These are phyloP conservation scores for Colletotrichum graminicola DNA, from an alignment of 2,329 filamentous ascomycete species.

Conservation along the genomic window DNA sequence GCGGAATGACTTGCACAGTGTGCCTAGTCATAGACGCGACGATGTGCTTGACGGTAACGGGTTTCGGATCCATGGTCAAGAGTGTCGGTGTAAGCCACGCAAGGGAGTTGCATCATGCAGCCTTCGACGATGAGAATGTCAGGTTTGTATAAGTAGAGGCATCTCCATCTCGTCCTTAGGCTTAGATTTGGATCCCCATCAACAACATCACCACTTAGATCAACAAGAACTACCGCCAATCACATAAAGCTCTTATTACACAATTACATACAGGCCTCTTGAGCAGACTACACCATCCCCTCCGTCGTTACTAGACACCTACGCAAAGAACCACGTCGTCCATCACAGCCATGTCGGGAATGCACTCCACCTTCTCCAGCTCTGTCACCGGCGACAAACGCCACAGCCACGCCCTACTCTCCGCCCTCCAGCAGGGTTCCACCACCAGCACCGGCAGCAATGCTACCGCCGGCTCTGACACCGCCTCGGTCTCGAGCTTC, in stretches of 20 bases:
- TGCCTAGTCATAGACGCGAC: background rate
- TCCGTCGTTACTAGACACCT: background rate
- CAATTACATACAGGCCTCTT: too few relatives aligned
- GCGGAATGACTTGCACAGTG: background rate
- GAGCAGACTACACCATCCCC: background rate
- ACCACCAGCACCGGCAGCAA: background rate
- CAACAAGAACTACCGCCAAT: background rate
- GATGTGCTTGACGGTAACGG: background rate
- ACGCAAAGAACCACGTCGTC: background rate
- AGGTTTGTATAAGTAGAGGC: slow-evolving; percentile 29
- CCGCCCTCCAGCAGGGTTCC: slow-evolving; percentile 29
- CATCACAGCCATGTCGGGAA: slow-evolving; percentile 34
- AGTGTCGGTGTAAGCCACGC: background rate
- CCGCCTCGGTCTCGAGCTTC: slow-evolving; percentile 43
- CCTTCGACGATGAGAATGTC: background rate
- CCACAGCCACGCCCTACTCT: slow-evolving; percentile 31
- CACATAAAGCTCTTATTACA: background rate
- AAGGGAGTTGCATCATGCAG: background rate
- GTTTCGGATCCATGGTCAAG: background rate
- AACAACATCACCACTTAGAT: slow-evolving; percentile 5
- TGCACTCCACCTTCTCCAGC: slow-evolving; percentile 37
- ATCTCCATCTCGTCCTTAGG: slow-evolving; percentile 1
- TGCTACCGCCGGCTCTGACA: slow-evolving; percentile 15
- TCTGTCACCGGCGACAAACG: slow-evolving; percentile 37
- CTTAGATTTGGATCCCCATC: slow-evolving; percentile 3